A percentile compares a stretch with the other conserved stretches of the same genome.
phyloP scores from a whole-genome alignment of 1,284 basidiomycete genomes.

The Ustilago vetiveriae region DNA sequence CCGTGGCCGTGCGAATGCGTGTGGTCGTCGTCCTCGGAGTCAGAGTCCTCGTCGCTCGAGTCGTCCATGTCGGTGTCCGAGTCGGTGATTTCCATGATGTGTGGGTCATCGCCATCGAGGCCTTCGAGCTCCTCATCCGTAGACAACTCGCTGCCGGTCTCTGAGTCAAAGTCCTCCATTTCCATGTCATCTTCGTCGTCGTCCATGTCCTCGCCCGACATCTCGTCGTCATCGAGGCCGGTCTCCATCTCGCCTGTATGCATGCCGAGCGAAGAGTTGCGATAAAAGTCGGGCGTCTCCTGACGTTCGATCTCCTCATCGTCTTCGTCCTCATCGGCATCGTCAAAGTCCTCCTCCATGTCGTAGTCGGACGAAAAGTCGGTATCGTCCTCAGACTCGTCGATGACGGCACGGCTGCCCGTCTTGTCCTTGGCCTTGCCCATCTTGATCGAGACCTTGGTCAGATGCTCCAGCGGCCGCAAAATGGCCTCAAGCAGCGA shows the following conservation, averaged over 20 bases:
- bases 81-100: constrained; percentile 68
- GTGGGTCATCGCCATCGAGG: constrained; percentile 60
- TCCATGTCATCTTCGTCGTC: constrained; percentile 92
- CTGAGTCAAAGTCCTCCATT: constrained; percentile 75
- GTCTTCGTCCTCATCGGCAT: constrained; percentile 72
- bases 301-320: constrained; percentile 74
- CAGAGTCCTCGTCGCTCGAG: constrained; percentile 35
- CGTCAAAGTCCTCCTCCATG: constrained; percentile 59
- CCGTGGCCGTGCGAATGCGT: constrained; percentile 45
- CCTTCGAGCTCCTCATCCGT: constrained; percentile 69
- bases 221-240: constrained; percentile 76
- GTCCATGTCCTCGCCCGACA: constrained; percentile 85
- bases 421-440: constrained; percentile 72
- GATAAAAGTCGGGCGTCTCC: constrained; percentile 91
- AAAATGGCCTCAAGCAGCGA: constrained; percentile 85
- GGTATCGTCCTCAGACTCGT: constrained; percentile 43
- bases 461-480: constrained; percentile 88
- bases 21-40: constrained; percentile 44
- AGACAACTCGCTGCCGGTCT: constrained; percentile 53
- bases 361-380: constrained; percentile 43
- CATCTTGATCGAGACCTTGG: constrained; percentile 97
- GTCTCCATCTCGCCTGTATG: constrained; percentile 70
- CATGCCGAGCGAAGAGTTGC: constrained; percentile 96
- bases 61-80: constrained; percentile 47
- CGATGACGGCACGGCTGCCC: constrained; percentile 22